Percentiles rank a stretch among this genome's conserved stretches.
Evolutionary conservation across 345 rosid species (phyloP).

Genomic region (Citrus inodora): DNA sequence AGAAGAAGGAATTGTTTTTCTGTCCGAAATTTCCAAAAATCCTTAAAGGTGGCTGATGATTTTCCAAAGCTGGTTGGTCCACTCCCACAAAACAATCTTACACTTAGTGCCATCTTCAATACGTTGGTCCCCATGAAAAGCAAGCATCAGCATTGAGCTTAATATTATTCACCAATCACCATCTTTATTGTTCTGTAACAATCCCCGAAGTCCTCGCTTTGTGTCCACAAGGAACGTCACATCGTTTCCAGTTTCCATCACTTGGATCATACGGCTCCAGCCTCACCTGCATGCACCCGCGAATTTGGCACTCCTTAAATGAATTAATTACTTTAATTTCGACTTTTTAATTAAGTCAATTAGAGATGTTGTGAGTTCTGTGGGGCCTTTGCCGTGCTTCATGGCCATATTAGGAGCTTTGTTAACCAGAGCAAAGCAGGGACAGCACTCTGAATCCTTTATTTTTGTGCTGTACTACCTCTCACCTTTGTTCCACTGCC

Average conservation of each 20-base stretch:
- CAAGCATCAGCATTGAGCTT: neutral
- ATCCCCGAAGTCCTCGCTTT: neutral
- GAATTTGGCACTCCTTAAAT: no score
- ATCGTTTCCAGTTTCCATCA: neutral
- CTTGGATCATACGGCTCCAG: neutral
- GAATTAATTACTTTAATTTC: no score
- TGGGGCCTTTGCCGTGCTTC: constrained; percentile 59
- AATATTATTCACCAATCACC: neutral
- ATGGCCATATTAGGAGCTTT: constrained; percentile 74
- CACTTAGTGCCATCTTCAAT: neutral
- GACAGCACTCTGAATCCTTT: constrained; percentile 65
- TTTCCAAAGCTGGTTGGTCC: neutral
- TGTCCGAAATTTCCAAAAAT: neutral
- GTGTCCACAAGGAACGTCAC: neutral
- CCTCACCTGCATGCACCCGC: neutral
- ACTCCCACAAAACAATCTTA: neutral
- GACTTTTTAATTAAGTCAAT: no score
- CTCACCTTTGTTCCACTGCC: constrained; percentile 73
- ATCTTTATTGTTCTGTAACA: neutral
- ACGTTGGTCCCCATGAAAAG: neutral
- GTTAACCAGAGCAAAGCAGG: constrained; percentile 72
- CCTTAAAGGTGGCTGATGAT: neutral
- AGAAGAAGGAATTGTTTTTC: no score
- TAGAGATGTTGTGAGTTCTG: constrained; percentile 14
- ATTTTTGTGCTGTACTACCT: constrained; percentile 63